Evolutionary conservation across 2,329 filamentous ascomycete genomes (phyloP).

Genomic region (Nigrospora osmanthi): DNA sequence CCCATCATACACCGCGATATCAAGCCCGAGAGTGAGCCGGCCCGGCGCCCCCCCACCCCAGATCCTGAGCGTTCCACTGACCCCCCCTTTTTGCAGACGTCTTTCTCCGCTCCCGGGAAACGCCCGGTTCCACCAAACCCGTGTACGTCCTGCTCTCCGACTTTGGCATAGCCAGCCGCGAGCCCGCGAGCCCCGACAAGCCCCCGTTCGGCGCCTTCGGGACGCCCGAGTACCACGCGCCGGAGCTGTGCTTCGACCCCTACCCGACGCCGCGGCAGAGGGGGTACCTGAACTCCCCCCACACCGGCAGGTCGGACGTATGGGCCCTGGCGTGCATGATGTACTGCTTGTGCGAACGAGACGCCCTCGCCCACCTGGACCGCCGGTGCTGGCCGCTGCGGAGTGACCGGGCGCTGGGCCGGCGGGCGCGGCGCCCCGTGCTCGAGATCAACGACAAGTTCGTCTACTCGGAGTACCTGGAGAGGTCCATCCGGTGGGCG

Average conservation of each 20-base stretch:
- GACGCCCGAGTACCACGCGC: conserved; percentile 8
- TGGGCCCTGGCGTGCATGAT: conserved; percentile 8
- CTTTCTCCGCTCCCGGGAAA: conserved; percentile 10
- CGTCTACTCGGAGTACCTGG: conserved; percentile 10
- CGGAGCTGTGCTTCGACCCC: conserved; percentile 10
- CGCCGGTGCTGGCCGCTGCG: too few species aligned
- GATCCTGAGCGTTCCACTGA: not conserved
- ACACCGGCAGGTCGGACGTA: conserved; percentile 8
- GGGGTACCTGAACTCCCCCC: conserved; percentile 3
- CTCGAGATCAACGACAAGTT: conserved; percentile 5
- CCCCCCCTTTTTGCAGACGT: conserved; percentile 4
- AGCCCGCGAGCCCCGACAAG: not conserved
- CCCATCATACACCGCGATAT: conserved; percentile 13
- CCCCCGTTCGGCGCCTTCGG: not conserved
- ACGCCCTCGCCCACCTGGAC: conserved; percentile 8
- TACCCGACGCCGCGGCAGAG: not conserved
- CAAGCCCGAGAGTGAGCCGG: conserved; percentile 8
- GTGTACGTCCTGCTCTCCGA: conserved; percentile 10
- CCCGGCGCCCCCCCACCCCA: not conserved
- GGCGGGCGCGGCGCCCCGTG: conserved; percentile 3
- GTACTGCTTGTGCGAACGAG: conserved; percentile 9
- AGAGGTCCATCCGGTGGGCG: conserved; percentile 7
- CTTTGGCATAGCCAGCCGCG: conserved; percentile 7
- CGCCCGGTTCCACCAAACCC: conserved; percentile 8
- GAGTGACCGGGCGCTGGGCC: conserved; percentile 6